Percentiles rank a stretch among this genome's conserved stretches.
phyloP scores from a whole-genome alignment of 345 rosid genomes.

The Murraya koenigii region DNA sequence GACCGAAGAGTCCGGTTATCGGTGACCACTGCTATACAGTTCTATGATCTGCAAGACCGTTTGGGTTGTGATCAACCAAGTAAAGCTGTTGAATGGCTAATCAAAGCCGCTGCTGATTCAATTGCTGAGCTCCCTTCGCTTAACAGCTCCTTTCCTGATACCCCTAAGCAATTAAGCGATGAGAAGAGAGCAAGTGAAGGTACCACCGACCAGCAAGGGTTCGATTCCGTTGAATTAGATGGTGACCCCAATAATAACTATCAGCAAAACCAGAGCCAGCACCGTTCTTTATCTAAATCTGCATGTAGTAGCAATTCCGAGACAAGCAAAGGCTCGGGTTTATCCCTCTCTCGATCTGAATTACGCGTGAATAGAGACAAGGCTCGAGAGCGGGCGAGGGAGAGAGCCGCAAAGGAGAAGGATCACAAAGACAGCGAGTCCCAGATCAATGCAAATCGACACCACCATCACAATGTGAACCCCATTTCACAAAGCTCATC shows the following conservation, averaged over 20 bases:
- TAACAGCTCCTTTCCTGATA: conserved; percentile 55
- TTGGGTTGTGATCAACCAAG: conserved; percentile 96
- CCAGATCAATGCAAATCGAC: conserved; percentile 14
- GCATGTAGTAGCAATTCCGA: conserved; percentile 95
- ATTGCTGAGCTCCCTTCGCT: conserved; percentile 88
- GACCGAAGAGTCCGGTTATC: conserved; percentile 93
- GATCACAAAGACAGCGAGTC: conserved; percentile 55
- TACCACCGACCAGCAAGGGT: conserved; percentile 33
- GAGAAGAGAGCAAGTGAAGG: conserved; percentile 51
- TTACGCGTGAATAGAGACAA: conserved; percentile 50
- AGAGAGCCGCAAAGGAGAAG: conserved; percentile 80
- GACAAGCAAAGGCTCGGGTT: conserved; percentile 84
- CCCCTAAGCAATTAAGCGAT: conserved; percentile 58
- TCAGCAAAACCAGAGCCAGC: conserved; percentile 54
- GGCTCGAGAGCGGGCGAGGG: conserved; percentile 82
- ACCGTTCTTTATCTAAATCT: conserved; percentile 68
- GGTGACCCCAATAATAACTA: conserved; percentile 31
- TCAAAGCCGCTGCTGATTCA: conserved; percentile 78
- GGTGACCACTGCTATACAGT: conserved; percentile 86
- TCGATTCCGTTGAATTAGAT: conserved; percentile 54
- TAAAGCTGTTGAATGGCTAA: conserved; percentile 97
- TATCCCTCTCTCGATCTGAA: conserved; percentile 77
- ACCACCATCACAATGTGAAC: conserved; percentile 27
- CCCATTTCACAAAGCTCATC: conserved; percentile 52
- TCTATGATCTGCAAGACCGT: conserved; percentile 92